A percentile compares a stretch with the other conserved stretches of the same genome.
Conservation (phyloP, 106 monocot genomes). For the Apostasia shenzhenica region DNA sequence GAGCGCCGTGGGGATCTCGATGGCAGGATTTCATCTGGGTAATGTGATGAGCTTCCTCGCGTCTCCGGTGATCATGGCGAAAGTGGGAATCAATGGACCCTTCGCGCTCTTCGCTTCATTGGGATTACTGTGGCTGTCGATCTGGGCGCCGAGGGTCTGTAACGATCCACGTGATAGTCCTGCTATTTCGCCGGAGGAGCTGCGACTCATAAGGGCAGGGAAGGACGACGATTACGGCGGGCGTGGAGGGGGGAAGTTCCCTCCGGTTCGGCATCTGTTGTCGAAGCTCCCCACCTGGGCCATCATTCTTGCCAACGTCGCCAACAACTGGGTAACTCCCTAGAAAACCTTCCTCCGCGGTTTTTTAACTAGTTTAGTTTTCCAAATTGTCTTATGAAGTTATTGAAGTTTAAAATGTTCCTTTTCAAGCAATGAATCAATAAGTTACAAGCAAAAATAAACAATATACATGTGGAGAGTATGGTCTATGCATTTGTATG, state of each 20-base stretch:
- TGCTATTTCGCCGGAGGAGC: constrained; percentile 36
- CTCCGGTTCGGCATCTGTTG: constrained; percentile 37
- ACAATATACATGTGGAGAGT: too few relatives aligned
- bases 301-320: constrained; percentile 68
- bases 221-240: constrained; percentile 11
- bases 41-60: constrained; percentile 75
- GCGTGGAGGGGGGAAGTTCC: constrained; percentile 9
- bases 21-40: constrained; percentile 96
- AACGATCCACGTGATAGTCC: constrained; percentile 45
- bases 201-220: constrained; percentile 42
- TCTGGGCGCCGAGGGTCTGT: constrained; percentile 32
- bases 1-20: constrained; percentile 81
- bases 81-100: constrained; percentile 44
- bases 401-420: too few relatives aligned
- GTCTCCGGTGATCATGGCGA: constrained; percentile 56
- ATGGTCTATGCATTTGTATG: too few relatives aligned
- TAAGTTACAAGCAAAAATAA: too few relatives aligned
- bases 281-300: constrained; percentile 78
- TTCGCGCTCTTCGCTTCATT: constrained; percentile 58
- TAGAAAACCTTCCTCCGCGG: not conserved
- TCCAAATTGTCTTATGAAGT: too few relatives aligned
- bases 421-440: too few relatives aligned
- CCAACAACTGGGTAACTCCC: constrained; percentile 82
- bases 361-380: too few relatives aligned
- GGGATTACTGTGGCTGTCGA: constrained; percentile 61